Evolutionary conservation across 345 rosid species (phyloP).

Genomic region (Melaleuca alternifolia): DNA sequence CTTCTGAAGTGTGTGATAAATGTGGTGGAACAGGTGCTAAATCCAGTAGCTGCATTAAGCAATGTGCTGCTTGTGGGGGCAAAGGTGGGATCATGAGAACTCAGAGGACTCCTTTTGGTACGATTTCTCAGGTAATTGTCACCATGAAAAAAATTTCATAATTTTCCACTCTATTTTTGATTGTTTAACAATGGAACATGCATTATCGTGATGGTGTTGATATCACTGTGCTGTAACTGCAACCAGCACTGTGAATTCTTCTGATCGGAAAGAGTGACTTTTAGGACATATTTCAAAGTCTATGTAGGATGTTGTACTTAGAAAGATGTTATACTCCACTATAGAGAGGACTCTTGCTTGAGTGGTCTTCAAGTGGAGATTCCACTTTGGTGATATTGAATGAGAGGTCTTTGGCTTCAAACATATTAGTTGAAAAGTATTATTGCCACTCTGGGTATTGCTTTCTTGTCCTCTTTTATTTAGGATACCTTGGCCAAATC

Average conservation of each 20-base stretch:
- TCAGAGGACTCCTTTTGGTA: conserved; percentile 84
- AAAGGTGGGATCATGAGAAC: conserved; percentile 65
- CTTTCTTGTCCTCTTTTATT: background rate
- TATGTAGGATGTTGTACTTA: background rate
- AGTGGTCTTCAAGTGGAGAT: background rate
- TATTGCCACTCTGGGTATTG: background rate
- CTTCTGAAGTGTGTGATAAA: conserved; percentile 52
- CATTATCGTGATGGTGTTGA: background rate
- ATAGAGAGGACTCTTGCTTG: background rate
- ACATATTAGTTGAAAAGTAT: background rate
- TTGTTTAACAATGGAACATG: background rate
- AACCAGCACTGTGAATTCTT: background rate
- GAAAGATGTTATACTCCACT: background rate
- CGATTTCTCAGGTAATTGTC: conserved; percentile 68
- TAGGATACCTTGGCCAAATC: background rate
- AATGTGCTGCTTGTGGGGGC: conserved; percentile 69
- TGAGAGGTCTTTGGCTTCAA: background rate
- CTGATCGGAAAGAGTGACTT: background rate
- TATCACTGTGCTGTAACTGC: background rate
- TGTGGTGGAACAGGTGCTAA: conserved; percentile 89
- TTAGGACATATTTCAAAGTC: background rate
- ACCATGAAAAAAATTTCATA: background rate
- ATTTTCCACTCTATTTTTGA: background rate
- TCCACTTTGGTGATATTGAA: background rate
- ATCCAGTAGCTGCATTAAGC: conserved; percentile 40